Percentiles rank a stretch among this genome's conserved stretches.
Conservation (phyloP, 2,329 filamentous ascomycete species). For the Hirsutella minnesotensis region DNA sequence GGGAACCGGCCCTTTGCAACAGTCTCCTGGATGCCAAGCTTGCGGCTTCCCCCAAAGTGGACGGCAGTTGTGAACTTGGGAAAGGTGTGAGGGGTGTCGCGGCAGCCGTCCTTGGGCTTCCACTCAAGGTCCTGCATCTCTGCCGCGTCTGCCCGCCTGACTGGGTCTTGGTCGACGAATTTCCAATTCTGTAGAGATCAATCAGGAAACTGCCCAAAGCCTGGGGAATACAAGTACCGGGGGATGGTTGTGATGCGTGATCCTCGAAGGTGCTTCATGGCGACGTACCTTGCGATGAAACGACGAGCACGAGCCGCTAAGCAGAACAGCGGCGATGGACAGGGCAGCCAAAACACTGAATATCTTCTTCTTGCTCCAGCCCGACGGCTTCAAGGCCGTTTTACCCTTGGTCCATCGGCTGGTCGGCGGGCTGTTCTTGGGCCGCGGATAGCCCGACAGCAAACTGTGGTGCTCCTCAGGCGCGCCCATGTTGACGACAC, state of each 20-base stretch:
- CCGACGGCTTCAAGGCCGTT: too few relatives aligned
- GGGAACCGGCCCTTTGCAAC: conserved; percentile 7
- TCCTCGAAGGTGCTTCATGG: too few relatives aligned
- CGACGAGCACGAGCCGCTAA: conserved; percentile 10
- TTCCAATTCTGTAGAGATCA: conserved; percentile 7
- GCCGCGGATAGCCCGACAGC: conserved; percentile 7
- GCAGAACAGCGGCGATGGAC: conserved; percentile 16
- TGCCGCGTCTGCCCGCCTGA: conserved; percentile 11
- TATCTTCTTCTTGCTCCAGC: conserved; percentile 13
- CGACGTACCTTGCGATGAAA: conserved; percentile 19
- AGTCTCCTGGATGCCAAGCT: conserved; percentile 28
- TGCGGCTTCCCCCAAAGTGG: conserved; percentile 21
- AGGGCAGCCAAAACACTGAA: conserved; percentile 20
- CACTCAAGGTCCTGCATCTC: conserved; percentile 13
- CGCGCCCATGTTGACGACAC: background rate
- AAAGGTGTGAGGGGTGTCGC: conserved; percentile 10
- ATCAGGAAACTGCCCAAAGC: conserved; percentile 2
- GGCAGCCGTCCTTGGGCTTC: conserved; percentile 14
- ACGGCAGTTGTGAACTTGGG: conserved; percentile 11
- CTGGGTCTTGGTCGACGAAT: conserved; percentile 12
- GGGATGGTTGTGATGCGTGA: too few relatives aligned
- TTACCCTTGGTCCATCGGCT: too few relatives aligned
- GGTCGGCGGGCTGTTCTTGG: conserved; percentile 20
- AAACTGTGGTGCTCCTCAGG: background rate
- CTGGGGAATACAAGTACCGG: too few relatives aligned